Conservation (phyloP, 208 protist genomes). For the Trypanosoma rangeli region DNA sequence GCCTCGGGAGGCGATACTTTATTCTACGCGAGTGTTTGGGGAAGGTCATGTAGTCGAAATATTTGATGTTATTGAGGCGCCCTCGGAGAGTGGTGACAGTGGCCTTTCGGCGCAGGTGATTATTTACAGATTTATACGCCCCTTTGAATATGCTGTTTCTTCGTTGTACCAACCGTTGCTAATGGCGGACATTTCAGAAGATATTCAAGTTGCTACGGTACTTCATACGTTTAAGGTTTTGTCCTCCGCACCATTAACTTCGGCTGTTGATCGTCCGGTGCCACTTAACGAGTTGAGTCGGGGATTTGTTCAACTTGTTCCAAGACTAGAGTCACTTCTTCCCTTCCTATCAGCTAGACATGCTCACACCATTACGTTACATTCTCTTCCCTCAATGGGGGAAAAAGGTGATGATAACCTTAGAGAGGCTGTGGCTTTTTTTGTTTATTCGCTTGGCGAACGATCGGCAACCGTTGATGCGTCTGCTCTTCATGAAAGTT, state of each 20-base stretch:
- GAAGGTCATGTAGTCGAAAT: constrained; percentile 29
- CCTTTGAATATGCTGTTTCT: constrained; percentile 21
- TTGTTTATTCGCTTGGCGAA: constrained; percentile 53
- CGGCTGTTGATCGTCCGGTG: constrained; percentile 9
- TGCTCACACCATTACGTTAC: constrained; percentile 47
- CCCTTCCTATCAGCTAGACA: constrained; percentile 41
- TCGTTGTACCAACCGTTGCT: constrained; percentile 1
- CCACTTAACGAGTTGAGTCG: constrained; percentile 20
- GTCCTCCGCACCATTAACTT: constrained; percentile 23
- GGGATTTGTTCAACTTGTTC: constrained; percentile 32
- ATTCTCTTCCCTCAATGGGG: constrained; percentile 45
- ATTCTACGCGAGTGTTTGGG: constrained; percentile 30
- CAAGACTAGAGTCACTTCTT: constrained; percentile 56
- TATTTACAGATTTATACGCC: constrained; percentile 17
- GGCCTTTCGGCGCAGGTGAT: constrained; percentile 4
- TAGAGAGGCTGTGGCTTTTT: constrained; percentile 37
- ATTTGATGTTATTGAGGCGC: constrained; percentile 52
- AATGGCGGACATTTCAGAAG: constrained; percentile 34
- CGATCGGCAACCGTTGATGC: constrained; percentile 38
- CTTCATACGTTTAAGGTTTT: constrained; percentile 68
- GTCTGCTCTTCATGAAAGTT: constrained; percentile 7
- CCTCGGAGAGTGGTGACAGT: neutral
- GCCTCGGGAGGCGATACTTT: constrained; percentile 42
- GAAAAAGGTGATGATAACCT: constrained; percentile 39
- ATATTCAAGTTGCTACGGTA: constrained; percentile 64